Evolutionary conservation across 2,329 filamentous ascomycete species (phyloP), one percentile per base, ranked within the genome.

Genomic region (Sodiomyces alkalinus): DNA sequence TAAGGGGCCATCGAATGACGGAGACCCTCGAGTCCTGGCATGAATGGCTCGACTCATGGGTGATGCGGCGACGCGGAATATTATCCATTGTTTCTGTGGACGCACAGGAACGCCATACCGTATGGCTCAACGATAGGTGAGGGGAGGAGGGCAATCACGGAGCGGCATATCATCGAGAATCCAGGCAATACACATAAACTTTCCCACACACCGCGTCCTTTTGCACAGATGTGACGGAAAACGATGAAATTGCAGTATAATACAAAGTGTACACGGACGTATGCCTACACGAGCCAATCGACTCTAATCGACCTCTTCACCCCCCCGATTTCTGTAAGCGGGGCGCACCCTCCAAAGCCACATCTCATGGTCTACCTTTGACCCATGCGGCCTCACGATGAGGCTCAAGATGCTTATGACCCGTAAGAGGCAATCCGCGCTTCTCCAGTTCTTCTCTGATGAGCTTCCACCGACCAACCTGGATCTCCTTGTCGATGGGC

Each of bases 401-500:
- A 45, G 51, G 55, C 10, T 45, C 39, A 26, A 51, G 38, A 6
- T 49, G 47, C 7, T 47, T 50, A 26, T 56, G 54, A 3, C 68
- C 69, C 4, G 55, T 58, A 11, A 71, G 53, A 6, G 75, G 70
- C 39, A 86, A 48, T 11, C 64, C 66, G 31, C 74, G 60, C 46
- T 67, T 62, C 43, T 54, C 54, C 37, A 87, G 58, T 52, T 82
- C 77, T 43, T 74, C 58, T 49, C 80, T 67, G 43, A 87, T 81
- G 27, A 85, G 51, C 68, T 90, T 90, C 70, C 77, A 80, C 43
- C 80, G 63, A 17, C 83, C 83, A 22, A 80, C 48, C 27, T 68
- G 62, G 41, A 67, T 71, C 52, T 87, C 80, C 48, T 71, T 73
- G 48, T 87, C 69, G 19, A 80, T 71, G 7, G 72, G 67, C 6